These are phyloP conservation scores for Chloranthus sessilifolius DNA, from an alignment of 164 flowering plant species.

Conservation along the genomic window DNA sequence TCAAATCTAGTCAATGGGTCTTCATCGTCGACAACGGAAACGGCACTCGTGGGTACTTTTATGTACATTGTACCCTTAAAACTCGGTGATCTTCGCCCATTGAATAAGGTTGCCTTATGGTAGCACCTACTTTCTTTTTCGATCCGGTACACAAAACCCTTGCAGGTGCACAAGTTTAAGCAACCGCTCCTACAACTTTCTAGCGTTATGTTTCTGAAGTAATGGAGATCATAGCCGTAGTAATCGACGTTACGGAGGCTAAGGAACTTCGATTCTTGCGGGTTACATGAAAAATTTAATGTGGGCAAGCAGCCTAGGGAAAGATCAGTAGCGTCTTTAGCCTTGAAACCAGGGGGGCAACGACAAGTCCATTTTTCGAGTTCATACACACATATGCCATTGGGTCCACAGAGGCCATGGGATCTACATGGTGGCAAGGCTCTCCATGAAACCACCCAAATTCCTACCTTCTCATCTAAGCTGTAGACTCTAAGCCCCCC, in stretches of 20 bases:
- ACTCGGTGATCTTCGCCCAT: neutral
- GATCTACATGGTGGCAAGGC: constrained; percentile 2
- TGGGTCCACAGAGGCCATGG: constrained; percentile 12
- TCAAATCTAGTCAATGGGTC: constrained; percentile 11
- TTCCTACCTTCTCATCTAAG: constrained; percentile 1
- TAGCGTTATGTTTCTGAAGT: neutral
- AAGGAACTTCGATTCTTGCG: neutral
- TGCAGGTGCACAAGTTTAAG: constrained; percentile 6
- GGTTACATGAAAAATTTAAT: neutral
- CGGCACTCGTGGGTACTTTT: constrained; percentile 7
- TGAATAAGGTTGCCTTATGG: constrained; percentile 9
- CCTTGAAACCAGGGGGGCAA: constrained; percentile 5
- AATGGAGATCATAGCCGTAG: constrained; percentile 8
- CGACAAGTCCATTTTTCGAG: neutral
- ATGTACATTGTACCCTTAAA: neutral
- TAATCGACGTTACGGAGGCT: constrained; percentile 10
- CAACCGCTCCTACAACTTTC: constrained; percentile 9
- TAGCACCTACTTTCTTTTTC: neutral
- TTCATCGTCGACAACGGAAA: neutral
- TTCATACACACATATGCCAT: constrained; percentile 6
- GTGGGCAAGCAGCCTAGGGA: constrained; percentile 22
- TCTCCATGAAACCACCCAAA: constrained; percentile 15
- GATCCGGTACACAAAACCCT: constrained; percentile 1
- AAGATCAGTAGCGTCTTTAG: constrained; percentile 16
- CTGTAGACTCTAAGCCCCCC: constrained; percentile 18